Evolutionary conservation across 1,284 basidiomycete species (phyloP), one percentile per base, ranked within the genome.

Genomic region (Kalmanozyma brasiliensis): DNA sequence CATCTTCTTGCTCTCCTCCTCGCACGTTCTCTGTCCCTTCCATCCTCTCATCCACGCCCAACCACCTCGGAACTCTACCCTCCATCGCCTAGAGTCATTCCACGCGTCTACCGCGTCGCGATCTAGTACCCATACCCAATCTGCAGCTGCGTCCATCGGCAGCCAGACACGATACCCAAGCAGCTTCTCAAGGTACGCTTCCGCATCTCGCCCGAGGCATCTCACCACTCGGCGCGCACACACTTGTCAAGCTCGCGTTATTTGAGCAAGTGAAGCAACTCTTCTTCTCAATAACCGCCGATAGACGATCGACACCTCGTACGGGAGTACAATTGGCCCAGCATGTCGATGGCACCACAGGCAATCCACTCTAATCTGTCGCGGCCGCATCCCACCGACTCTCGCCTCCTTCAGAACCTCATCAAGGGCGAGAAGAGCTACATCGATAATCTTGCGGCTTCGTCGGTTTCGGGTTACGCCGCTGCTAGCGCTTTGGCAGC

Each of bases 361-460:
- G 67, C 67, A 17, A 71, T 71, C 42, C 67, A 71, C 19, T 71
- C 67, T 19, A 77, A 77, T 49, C 73, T 76, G 40, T 73, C 76
- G 29, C 58, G 74, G 48, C 71, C 77, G 49, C 73, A 78, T 48
- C 73, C 78, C 2, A 73, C 76, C 40, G 82, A 83, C 52, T 79
- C 80, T n/a, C 73, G 83, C 23, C 74, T 84, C 52, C 77, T 84
- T 38, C 66, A 74, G 44, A 83, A 81, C 64, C 69, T 84, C 22
- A 79, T 84, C 76, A 83, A 83, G 60, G 64, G 76, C 5, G 83
- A 84, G 63, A 82, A 82, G 66, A 70, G 75, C 41, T 83, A 76
- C 55, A 71, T 76, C 40, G 76, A 76, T 24, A 69, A 79, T 46
- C 71, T 77, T 17, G 57, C 74, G 33, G 46, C 60, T 11, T 49